Percentiles rank a stretch among this genome's conserved stretches.
phyloP scores from a whole-genome alignment of 2,329 filamentous ascomycete genomes.

The Cladosporium sphaerospermum region DNA sequence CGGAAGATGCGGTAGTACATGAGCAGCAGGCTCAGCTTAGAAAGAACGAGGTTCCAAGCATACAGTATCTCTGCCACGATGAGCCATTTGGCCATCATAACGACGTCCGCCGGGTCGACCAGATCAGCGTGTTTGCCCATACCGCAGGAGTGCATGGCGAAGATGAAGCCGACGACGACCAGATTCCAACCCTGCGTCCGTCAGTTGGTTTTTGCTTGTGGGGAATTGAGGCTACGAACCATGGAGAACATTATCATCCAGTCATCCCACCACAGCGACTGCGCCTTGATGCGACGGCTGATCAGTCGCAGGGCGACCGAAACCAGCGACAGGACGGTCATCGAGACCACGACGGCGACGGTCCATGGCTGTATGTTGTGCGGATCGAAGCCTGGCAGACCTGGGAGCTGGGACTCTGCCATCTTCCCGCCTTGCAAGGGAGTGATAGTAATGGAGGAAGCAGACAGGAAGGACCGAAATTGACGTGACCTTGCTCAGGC shows the following conservation, averaged over 20 bases:
- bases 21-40: conserved; percentile 43
- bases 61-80: conserved; percentile 28
- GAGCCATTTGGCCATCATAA: conserved; percentile 24
- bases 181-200: conserved; percentile 6
- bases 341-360: neutral
- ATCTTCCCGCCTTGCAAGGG: too few species aligned
- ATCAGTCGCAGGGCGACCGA: conserved; percentile 31
- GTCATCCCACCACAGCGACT: conserved; percentile 33
- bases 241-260: conserved; percentile 30
- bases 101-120: conserved; percentile 13
- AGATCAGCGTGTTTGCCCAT: conserved; percentile 20
- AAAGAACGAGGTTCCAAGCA: too few species aligned
- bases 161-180: conserved; percentile 27
- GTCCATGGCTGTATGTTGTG: conserved; percentile 9
- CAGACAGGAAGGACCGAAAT: too few species aligned
- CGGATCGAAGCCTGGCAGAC: conserved; percentile 5
- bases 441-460: too few species aligned
- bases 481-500: too few species aligned
- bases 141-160: conserved; percentile 15
- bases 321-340: conserved; percentile 2
- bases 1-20: conserved; percentile 45
- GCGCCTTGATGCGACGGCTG: conserved; percentile 29
- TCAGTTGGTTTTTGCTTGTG: neutral
- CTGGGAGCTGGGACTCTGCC: conserved; percentile 1
- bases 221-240: conserved; percentile 17